A percentile compares a stretch with the other conserved stretches of the same genome.
These are phyloP conservation scores for Teunomyces panamensis DNA, from an alignment of 805 yeast genomes.

Conservation along the genomic window DNA sequence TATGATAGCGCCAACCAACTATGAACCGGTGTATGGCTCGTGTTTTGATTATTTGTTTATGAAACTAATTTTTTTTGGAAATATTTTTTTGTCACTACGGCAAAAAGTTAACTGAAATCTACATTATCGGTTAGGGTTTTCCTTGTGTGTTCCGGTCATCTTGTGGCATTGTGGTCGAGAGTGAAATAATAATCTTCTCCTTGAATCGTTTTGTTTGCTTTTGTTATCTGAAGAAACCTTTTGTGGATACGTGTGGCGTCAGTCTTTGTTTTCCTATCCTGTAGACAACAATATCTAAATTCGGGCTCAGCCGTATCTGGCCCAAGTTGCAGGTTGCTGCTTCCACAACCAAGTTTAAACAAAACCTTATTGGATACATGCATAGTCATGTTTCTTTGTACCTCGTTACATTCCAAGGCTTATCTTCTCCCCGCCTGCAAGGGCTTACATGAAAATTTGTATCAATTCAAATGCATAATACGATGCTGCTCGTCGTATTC, in stretches of 20 bases:
- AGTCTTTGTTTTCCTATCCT: background rate
- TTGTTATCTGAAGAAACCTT: background rate
- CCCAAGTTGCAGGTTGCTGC: background rate
- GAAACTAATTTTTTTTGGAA: background rate
- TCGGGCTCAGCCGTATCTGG: background rate
- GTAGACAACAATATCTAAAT: background rate
- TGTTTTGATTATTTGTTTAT: background rate
- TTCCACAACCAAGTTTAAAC: background rate
- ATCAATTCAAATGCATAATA: no score
- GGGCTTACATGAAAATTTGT: no score
- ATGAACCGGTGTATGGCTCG: background rate
- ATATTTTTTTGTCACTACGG: background rate
- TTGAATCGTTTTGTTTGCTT: background rate
- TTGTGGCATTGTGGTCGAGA: background rate
- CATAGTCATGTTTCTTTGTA: background rate
- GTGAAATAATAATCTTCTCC: background rate
- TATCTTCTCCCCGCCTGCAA: background rate
- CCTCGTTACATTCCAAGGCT: background rate
- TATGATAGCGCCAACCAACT: background rate
- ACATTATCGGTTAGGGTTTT: background rate
- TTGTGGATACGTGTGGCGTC: background rate
- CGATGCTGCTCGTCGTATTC: no score
- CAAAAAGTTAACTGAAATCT: background rate
- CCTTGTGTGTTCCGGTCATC: background rate
- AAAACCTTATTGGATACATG: background rate